These are phyloP conservation scores for Gossypium turneri DNA, from an alignment of 345 rosid species.

Conservation along the genomic window DNA sequence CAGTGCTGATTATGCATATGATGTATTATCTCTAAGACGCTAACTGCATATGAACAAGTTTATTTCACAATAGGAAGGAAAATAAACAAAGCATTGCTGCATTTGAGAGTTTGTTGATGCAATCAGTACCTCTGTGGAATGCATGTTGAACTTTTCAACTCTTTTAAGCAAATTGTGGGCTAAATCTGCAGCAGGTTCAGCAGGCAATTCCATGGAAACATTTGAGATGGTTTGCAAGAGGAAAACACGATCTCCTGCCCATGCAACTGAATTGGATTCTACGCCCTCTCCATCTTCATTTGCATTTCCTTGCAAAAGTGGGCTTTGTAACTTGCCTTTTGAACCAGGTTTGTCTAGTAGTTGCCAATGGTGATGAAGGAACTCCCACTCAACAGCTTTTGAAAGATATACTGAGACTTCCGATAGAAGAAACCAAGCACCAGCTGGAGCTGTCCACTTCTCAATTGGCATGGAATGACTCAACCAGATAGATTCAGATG, in stretches of 20 bases:
- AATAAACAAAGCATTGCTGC: neutral
- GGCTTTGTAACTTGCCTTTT: slow-evolving; percentile 32
- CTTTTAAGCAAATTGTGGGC: slow-evolving; percentile 75
- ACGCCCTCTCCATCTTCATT: slow-evolving; percentile 36
- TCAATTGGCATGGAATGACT: slow-evolving; percentile 60
- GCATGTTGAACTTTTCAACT: slow-evolving; percentile 78
- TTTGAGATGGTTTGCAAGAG: slow-evolving; percentile 88
- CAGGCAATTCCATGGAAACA: slow-evolving; percentile 79
- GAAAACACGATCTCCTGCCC: slow-evolving; percentile 91
- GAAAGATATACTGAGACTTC: slow-evolving; percentile 73
- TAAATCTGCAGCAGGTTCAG: slow-evolving; percentile 82
- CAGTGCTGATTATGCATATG: neutral
- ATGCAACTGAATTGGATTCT: slow-evolving; percentile 54
- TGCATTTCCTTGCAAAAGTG: slow-evolving; percentile 25
- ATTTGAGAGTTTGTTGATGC: neutral
- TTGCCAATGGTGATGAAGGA: slow-evolving; percentile 88
- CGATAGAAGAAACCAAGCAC: slow-evolving; percentile 96
- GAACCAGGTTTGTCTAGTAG: slow-evolving; percentile 64
- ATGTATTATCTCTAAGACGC: neutral
- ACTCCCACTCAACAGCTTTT: slow-evolving; percentile 82
- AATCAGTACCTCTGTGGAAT: slow-evolving; percentile 73
- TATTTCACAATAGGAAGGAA: neutral
- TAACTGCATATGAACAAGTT: neutral
- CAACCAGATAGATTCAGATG: slow-evolving; percentile 83
- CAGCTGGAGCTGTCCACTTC: slow-evolving; percentile 91